Evolutionary conservation across 768 basidiomycete species (phyloP), one percentile per base, ranked within the genome.

Genomic region (Kwoniella sp.): DNA sequence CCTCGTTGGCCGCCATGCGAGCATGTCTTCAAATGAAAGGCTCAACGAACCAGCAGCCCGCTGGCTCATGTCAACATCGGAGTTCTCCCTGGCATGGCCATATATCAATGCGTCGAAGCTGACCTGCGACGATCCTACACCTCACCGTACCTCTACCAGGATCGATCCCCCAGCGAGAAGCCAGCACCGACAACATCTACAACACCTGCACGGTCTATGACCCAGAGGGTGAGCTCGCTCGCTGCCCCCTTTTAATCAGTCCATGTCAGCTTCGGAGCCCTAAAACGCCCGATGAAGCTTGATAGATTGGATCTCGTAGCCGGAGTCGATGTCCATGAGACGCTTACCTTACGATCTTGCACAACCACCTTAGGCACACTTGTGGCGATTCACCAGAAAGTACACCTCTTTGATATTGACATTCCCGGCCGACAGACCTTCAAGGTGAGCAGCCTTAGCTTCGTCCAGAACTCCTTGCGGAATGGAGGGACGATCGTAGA

Each of bases 391-490:
- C 93, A 98, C 81, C 88, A 95, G 58, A 99, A 99, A 81, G 86
- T 98, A 1, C 96, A 99, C 77, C 83, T 99, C 4, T 99, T 98
- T 81, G 95, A 99, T 78, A 97, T 98, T 67, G 93, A 98, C 75
- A 95, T 99, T 37, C 81, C 80, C 12, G 78, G 81, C 37, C 65
- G 69, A 61, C 77, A 80, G 65, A 71, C 65, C 1, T 81, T 82
- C 76, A 81, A 81, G 65, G 78, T 72, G 23, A 48, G 63, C 48
- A 5, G 41, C 45, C 13, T 9, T 48, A 2, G 13, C 47, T 65
- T 28, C 38, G 17, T 23, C 2, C 11, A 26, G 4, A 52, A 5
- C 25, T 20, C 8, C 48, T n/a, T n/a, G n/a, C n/a, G n/a, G n/a
- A n/a, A n/a, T n/a, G n/a, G n/a, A n/a, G n/a, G n/a, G n/a, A n/a